These are phyloP conservation scores for Pisolithus sp. DNA, from an alignment of 768 basidiomycete genomes.

Conservation along the genomic window DNA sequence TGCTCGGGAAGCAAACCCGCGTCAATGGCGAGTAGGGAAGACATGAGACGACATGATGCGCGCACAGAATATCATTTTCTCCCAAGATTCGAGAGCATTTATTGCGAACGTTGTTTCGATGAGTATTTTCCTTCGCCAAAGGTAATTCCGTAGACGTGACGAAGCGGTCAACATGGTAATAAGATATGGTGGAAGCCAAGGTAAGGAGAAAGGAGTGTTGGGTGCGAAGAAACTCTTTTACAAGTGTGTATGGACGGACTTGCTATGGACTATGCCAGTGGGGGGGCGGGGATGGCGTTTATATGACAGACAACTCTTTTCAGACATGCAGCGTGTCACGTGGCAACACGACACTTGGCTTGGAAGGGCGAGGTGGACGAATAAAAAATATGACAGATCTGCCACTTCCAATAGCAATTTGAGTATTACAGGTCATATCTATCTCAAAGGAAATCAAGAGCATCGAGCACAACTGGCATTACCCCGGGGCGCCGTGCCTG, in stretches of 20 bases:
- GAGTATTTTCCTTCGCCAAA: slow-evolving; percentile 52
- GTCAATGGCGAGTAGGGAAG: background rate
- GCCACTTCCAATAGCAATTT: too few relatives aligned
- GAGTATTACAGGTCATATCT: too few relatives aligned
- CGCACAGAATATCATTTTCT: slow-evolving; percentile 56
- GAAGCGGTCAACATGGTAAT: slow-evolving; percentile 8
- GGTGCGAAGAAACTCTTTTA: background rate
- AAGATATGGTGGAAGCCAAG: background rate
- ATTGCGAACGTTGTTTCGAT: slow-evolving; percentile 56
- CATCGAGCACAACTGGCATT: background rate
- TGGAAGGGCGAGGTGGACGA: too few relatives aligned
- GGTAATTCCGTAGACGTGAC: slow-evolving; percentile 21
- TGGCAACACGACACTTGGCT: too few relatives aligned
- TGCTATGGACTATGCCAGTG: too few relatives aligned
- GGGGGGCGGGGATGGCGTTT: too few relatives aligned
- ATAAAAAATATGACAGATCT: too few relatives aligned
- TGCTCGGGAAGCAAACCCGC: background rate
- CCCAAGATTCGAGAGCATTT: slow-evolving; percentile 62
- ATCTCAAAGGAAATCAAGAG: background rate
- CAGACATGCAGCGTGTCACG: too few relatives aligned
- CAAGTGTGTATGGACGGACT: too few relatives aligned
- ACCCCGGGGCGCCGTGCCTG: background rate
- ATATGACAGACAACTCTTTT: too few relatives aligned
- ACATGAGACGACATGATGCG: slow-evolving; percentile 6
- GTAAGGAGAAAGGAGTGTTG: background rate